These are phyloP conservation scores for Pholiota adiposa DNA, from an alignment of 1,284 basidiomycete genomes.

Conservation along the genomic window DNA sequence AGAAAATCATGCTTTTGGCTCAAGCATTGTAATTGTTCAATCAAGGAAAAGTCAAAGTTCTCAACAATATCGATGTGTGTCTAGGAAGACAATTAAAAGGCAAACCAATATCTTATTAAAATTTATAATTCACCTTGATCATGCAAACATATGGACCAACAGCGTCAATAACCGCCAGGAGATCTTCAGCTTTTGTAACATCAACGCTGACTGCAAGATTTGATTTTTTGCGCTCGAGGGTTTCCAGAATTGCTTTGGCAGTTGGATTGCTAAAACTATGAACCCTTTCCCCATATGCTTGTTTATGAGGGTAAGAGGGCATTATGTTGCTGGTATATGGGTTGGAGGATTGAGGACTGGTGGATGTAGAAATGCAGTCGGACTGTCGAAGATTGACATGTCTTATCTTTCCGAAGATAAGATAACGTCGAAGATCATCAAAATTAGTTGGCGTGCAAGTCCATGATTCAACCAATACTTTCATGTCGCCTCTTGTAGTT, in stretches of 20 bases:
- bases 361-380: not conserved
- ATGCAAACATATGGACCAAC: conserved; percentile 92
- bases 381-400: conserved; percentile 3
- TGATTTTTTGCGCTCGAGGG: conserved; percentile 87
- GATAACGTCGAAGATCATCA: conserved; percentile 8
- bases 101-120: conserved; percentile 18
- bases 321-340: conserved; percentile 33
- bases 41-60: conserved; percentile 83
- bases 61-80: conserved; percentile 97
- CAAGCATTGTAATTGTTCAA: conserved; percentile 73
- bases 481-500: conserved; percentile 39
- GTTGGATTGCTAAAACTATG: conserved; percentile 71
- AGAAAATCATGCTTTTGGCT: conserved; percentile 89
- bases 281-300: conserved; percentile 72
- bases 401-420: conserved; percentile 17
- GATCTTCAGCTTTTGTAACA: conserved; percentile 82
- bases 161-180: conserved; percentile 85
- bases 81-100: conserved; percentile 48
- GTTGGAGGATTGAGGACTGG: not conserved
- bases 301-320: conserved; percentile 42
- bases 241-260: conserved; percentile 77
- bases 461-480: conserved; percentile 1
- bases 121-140: conserved; percentile 74
- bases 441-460: not conserved
- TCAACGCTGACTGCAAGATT: conserved; percentile 98